phyloP scores from a whole-genome alignment of 1,284 basidiomycete species.

The Kwoniella shivajii region DNA sequence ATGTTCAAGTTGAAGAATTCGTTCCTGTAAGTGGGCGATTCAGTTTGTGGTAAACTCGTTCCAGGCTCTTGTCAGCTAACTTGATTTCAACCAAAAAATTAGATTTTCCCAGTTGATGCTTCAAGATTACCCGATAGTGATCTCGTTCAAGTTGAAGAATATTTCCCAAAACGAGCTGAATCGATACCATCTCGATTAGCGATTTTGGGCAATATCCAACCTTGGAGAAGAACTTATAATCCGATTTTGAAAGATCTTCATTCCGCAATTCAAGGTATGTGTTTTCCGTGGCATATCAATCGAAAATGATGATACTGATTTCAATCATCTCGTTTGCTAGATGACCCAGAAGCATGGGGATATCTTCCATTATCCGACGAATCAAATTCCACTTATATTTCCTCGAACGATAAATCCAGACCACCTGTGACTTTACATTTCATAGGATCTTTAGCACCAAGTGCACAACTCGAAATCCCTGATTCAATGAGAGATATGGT shows the following conservation, averaged over 20 bases:
- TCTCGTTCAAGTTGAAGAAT: neutral
- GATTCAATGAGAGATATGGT: conserved; percentile 10
- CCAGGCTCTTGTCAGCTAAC: neutral
- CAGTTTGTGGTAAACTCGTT: neutral
- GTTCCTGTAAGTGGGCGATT: conserved; percentile 9
- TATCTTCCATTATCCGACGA: conserved; percentile 3
- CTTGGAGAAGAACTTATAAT: conserved; percentile 13
- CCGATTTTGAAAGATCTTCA: conserved; percentile 14
- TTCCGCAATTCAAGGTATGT: conserved; percentile 9
- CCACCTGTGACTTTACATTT: conserved; percentile 17
- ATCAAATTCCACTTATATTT: conserved; percentile 1
- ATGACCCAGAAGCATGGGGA: conserved; percentile 13
- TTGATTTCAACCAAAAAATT: neutral
- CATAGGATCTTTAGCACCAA: conserved; percentile 5
- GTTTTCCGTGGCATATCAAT: neutral
- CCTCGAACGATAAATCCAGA: conserved; percentile 3
- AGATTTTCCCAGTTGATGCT: conserved; percentile 19
- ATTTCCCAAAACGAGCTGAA: conserved; percentile 5
- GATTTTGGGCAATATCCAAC: conserved; percentile 16
- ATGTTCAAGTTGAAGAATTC: conserved; percentile 13
- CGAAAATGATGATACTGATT: neutral
- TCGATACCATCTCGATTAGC: conserved; percentile 13
- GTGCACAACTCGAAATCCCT: conserved; percentile 8
- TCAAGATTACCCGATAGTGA: neutral
- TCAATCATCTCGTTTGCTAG: neutral